Conservation (phyloP, 306 rosid genomes). For the Malus asiatica region DNA sequence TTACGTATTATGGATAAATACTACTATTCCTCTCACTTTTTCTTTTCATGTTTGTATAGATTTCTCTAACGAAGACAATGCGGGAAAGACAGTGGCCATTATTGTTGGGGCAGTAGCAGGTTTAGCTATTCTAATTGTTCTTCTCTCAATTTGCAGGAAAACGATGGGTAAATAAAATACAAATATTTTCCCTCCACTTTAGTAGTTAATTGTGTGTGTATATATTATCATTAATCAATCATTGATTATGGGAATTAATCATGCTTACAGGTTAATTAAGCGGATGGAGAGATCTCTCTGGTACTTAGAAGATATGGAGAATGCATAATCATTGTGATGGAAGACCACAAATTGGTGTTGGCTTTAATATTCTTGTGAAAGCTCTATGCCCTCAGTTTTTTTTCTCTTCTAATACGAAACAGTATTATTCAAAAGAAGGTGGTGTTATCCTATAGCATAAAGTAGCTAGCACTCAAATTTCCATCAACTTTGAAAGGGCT, state of each 20-base stretch:
- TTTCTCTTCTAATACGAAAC: conserved; percentile 24
- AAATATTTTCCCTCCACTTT: not conserved
- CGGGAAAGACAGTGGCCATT: conserved; percentile 77
- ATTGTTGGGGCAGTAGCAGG: conserved; percentile 65
- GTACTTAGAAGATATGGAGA: conserved; percentile 1
- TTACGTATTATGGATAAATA: not conserved
- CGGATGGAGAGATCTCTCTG: not conserved
- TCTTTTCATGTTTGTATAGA: conserved; percentile 36
- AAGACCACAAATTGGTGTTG: conserved; percentile 22
- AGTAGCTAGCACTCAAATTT: conserved; percentile 29
- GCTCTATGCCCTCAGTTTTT: conserved; percentile 21
- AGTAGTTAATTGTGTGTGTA: not conserved
- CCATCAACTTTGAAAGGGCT: conserved; percentile 35
- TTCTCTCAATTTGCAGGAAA: conserved; percentile 79
- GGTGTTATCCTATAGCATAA: conserved; percentile 27
- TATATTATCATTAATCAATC: not conserved
- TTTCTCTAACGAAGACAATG: conserved; percentile 52
- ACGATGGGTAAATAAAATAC: conserved; percentile 38
- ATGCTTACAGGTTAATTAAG: conserved; percentile 36
- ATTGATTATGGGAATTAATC: not conserved
- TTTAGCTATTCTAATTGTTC: conserved; percentile 66
- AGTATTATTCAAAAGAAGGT: conserved; percentile 22
- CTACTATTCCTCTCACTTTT: conserved; percentile 11
- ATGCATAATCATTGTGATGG: conserved; percentile 17
- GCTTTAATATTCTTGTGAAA: conserved; percentile 20